These are phyloP conservation scores for Capsicum pubescens DNA, from an alignment of 257 asterid species.

Conservation along the genomic window DNA sequence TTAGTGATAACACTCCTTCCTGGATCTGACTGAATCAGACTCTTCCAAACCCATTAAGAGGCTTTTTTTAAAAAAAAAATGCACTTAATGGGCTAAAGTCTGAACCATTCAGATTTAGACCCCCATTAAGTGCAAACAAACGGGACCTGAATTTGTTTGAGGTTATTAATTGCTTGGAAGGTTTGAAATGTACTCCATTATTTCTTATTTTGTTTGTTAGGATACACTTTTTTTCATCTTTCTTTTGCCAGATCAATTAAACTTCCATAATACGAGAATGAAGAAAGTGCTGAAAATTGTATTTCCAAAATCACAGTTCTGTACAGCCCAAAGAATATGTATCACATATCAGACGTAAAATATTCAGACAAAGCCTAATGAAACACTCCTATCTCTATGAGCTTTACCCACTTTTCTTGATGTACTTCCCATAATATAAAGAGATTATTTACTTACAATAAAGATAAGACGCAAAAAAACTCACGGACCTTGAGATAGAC, in stretches of 20 bases:
- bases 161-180: slow-evolving; percentile 8
- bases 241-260: background rate
- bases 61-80: no score
- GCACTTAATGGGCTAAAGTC: no score
- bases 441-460: background rate
- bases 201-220: background rate
- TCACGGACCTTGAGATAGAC: slow-evolving; percentile 16
- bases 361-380: background rate
- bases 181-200: slow-evolving; percentile 13
- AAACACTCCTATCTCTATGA: background rate
- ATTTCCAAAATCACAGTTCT: background rate
- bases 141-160: background rate
- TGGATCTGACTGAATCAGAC: no score
- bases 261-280: background rate
- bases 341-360: background rate
- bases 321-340: background rate
- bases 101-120: no score
- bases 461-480: slow-evolving; percentile 11
- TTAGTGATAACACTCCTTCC: no score
- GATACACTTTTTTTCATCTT: background rate
- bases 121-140: no score
- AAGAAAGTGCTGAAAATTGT: background rate
- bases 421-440: background rate
- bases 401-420: background rate
- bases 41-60: no score